Percentiles rank a stretch among this genome's conserved stretches.
These are phyloP conservation scores for Microcos paniculata DNA, from an alignment of 345 rosid genomes.

Conservation along the genomic window DNA sequence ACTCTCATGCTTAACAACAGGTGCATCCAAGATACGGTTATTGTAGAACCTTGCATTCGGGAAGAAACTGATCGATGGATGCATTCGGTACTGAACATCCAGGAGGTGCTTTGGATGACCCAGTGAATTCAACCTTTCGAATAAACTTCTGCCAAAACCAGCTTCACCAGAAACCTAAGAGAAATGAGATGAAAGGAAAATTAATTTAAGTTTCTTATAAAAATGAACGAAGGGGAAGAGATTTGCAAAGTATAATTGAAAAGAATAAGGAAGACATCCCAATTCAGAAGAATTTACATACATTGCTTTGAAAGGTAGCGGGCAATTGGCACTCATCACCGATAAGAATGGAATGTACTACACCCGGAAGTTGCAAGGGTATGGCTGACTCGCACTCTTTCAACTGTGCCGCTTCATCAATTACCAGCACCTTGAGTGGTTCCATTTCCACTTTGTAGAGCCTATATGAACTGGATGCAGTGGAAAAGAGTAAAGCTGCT, in stretches of 20 bases:
- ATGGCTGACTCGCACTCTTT: conserved; percentile 58
- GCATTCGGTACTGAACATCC: conserved; percentile 73
- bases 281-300: conserved; percentile 17
- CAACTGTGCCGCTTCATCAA: conserved; percentile 68
- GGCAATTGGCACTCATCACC: conserved; percentile 62
- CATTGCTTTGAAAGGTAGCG: conserved; percentile 46
- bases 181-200: background rate
- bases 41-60: conserved; percentile 54
- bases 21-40: conserved; percentile 44
- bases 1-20: conserved; percentile 31
- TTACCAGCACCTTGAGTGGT: conserved; percentile 42
- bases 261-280: background rate
- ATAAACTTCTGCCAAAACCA: conserved; percentile 64
- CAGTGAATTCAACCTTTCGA: conserved; percentile 50
- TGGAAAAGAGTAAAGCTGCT: conserved; percentile 42
- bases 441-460: conserved; percentile 21
- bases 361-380: conserved; percentile 44
- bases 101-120: conserved; percentile 51
- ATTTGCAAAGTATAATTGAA: too few relatives aligned
- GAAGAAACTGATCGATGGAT: conserved; percentile 64
- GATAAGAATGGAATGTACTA: conserved; percentile 40
- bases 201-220: background rate
- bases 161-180: conserved; percentile 38
- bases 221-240: background rate
- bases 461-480: conserved; percentile 37